Evolutionary conservation across 1,284 basidiomycete genomes (phyloP).

Genomic region (Trametes versicolor): DNA sequence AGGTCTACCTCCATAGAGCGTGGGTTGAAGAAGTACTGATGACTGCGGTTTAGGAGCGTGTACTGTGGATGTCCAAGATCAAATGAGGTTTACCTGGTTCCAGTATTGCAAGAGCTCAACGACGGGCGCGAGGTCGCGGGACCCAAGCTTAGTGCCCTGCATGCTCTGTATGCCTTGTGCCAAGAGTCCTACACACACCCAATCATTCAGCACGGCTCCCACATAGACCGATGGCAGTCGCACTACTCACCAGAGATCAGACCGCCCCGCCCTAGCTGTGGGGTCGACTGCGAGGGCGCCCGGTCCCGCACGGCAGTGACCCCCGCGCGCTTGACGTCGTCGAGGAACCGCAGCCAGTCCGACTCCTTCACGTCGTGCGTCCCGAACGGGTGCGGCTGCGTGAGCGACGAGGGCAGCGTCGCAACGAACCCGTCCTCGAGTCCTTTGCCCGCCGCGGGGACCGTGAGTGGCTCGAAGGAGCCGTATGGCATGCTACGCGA

Average conservation of each 20-base stretch:
- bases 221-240: not conserved
- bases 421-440: constrained; percentile 35
- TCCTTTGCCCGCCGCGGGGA: constrained; percentile 28
- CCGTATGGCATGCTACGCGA: constrained; percentile 27
- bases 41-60: too few relatives aligned
- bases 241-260: constrained; percentile 17
- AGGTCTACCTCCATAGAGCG: constrained; percentile 47
- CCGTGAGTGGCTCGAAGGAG: constrained; percentile 32
- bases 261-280: constrained; percentile 12
- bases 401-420: constrained; percentile 23
- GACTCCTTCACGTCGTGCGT: constrained; percentile 50
- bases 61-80: too few relatives aligned
- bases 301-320: constrained; percentile 26
- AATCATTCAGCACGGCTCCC: not conserved
- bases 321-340: constrained; percentile 34
- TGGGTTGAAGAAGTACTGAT: constrained; percentile 49
- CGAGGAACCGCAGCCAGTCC: constrained; percentile 49
- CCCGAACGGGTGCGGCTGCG: constrained; percentile 50
- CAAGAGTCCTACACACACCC: not conserved
- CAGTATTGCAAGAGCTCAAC: constrained; percentile 35
- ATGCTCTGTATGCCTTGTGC: constrained; percentile 2
- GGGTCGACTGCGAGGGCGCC: constrained; percentile 26
- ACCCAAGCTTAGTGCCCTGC: not conserved
- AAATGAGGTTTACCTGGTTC: constrained; percentile 30
- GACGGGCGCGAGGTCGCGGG: constrained; percentile 11